Evolutionary conservation across 1,139 yeast species (phyloP), one percentile per base, ranked within the genome.

Genomic region (Zygosaccharomyces sapae): DNA sequence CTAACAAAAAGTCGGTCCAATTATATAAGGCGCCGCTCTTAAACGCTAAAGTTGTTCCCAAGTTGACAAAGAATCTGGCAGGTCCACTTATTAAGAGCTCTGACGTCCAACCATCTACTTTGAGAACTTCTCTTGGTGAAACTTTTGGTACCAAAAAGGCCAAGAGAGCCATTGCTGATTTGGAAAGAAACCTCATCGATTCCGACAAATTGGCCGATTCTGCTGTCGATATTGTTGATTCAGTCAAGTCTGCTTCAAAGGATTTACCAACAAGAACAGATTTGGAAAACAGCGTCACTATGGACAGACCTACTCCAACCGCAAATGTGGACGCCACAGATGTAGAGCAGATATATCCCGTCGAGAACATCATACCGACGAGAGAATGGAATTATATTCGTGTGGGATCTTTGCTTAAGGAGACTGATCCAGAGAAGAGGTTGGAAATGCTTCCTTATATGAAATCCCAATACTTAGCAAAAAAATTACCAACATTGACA

Each of bases 131-230:
- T 2, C 76, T 92, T 61, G 98, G 98, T 63, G 92, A 88, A 68
- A 94, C 95, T 1, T 92, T 92, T 58, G 99, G 99, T 76, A 90
- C 98, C 52, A 88, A 87, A 70, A 90, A 83, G 70, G 97, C 97
- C 52, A 90, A 88, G 71, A 85, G 87, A 61, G 95, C 96, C 33
- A 86, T 94, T 63, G 73, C 79, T 44, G 90, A 84, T 65, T 69
- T 81, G 62, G 94, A 84, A 63, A 80, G 85, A 67, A 92, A 92
- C 70, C 77, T 85, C 62, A 83, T 92, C 63, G 97, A 92, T 65
- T 77, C 96, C 1, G 94, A 80, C 43, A 80, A 81, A 67, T 75
- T 90, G 55, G 84, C 79, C 49, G 86, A 78, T 55, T 73, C 83
- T 45, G 92, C 90, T 63, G 67, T 80, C 54, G 95, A 87, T 58